These are phyloP conservation scores for Acanthamoeba comandoni DNA, from an alignment of 208 protist species.

Conservation along the genomic window DNA sequence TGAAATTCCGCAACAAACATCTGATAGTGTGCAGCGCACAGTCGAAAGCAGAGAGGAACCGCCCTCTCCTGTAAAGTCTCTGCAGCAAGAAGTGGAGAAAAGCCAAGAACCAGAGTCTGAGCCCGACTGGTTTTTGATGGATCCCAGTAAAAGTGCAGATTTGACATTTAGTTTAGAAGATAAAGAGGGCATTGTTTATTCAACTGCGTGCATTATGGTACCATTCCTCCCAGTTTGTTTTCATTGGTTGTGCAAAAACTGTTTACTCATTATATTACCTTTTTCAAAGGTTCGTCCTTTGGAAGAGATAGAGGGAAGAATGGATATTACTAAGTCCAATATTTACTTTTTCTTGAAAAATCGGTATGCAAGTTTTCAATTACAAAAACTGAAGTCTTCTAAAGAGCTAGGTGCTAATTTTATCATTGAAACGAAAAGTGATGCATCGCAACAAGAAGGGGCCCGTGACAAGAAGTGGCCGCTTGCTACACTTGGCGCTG, in stretches of 20 bases:
- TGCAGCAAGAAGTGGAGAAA: constrained; percentile 32
- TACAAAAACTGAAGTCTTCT: no score
- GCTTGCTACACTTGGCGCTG: constrained; percentile 2
- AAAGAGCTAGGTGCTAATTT: no score
- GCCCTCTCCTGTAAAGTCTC: no score
- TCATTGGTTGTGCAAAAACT: no score
- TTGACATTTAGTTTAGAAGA: constrained; percentile 11
- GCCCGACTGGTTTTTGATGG: constrained; percentile 37
- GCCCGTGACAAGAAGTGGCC: constrained; percentile 56
- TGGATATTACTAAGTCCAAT: constrained; percentile 48
- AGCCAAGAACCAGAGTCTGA: not conserved
- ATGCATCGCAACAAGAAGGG: not conserved
- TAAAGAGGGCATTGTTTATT: constrained; percentile 35
- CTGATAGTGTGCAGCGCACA: no score
- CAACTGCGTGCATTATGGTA: constrained; percentile 44
- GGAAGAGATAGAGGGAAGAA: constrained; percentile 44
- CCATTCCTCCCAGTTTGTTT: not conserved
- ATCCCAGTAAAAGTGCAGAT: not conserved
- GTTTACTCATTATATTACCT: no score
- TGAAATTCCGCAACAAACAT: no score
- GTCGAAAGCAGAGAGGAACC: no score
- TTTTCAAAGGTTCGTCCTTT: constrained; percentile 1
- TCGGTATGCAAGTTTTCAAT: no score
- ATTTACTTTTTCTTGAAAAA: constrained; percentile 57
- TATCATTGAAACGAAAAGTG: no score